phyloP scores from a whole-genome alignment of 495 filamentous ascomycete genomes.

The Penicillium dipodomyicola region DNA sequence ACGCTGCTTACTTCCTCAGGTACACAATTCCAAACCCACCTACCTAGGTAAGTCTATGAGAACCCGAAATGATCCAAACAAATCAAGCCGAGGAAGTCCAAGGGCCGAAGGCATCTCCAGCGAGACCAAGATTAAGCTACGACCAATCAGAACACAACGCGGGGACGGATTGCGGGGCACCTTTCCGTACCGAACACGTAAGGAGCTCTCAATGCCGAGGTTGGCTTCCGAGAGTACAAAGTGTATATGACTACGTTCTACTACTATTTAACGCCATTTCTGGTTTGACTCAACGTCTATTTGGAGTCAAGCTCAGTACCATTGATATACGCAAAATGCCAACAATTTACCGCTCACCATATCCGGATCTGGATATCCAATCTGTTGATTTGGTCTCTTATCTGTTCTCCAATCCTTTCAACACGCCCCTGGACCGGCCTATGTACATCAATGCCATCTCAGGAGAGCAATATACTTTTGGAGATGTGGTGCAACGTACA shows the following conservation, averaged over 20 bases:
- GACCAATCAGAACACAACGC: not conserved
- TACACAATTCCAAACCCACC: no score
- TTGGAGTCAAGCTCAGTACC: not conserved
- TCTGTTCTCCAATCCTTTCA: conserved; percentile 55
- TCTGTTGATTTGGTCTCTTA: conserved; percentile 62
- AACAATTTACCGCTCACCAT: conserved; percentile 27
- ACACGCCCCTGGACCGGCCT: conserved; percentile 16
- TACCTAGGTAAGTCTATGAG: no score
- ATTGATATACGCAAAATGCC: conserved; percentile 17
- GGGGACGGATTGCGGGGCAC: not conserved
- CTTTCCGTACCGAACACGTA: not conserved
- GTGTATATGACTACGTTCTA: not conserved
- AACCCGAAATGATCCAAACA: not conserved
- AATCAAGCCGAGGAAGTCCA: not conserved
- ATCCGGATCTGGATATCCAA: conserved; percentile 28
- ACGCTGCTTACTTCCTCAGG: no score
- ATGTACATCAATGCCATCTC: conserved; percentile 60
- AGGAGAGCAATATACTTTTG: conserved; percentile 64
- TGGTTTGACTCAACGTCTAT: not conserved
- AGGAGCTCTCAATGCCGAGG: not conserved
- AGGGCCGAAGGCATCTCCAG: not conserved
- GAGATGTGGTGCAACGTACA: conserved; percentile 57
- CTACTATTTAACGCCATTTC: not conserved
- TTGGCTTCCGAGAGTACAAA: not conserved
- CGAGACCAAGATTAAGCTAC: not conserved